phyloP scores from a whole-genome alignment of 176 grass and related monocot species.

The Musa schizocarpa region DNA sequence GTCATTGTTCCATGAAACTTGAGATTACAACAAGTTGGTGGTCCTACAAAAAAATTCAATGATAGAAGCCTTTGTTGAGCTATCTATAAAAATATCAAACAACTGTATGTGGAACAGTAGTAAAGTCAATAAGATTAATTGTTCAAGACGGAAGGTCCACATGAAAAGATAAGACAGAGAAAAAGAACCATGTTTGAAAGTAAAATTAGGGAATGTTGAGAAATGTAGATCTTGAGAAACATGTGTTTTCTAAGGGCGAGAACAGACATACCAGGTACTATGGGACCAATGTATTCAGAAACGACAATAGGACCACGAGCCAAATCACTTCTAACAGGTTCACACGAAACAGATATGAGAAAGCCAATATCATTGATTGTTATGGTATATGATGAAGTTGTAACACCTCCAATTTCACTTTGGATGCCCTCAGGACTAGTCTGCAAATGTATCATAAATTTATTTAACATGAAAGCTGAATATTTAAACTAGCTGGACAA shows the following conservation, averaged over 20 bases:
- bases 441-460: constrained; percentile 34
- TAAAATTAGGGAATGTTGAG: background rate
- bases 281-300: constrained; percentile 67
- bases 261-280: constrained; percentile 70
- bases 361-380: constrained; percentile 63
- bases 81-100: background rate
- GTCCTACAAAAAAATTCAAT: constrained; percentile 40
- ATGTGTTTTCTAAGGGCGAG: background rate
- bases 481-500: background rate
- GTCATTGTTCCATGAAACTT: constrained; percentile 53
- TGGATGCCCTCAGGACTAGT: constrained; percentile 50
- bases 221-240: background rate
- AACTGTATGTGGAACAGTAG: too few relatives aligned
- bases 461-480: constrained; percentile 1
- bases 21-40: constrained; percentile 64
- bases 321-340: constrained; percentile 78
- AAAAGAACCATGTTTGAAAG: background rate
- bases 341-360: constrained; percentile 59
- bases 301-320: constrained; percentile 55
- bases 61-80: constrained; percentile 7
- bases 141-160: background rate
- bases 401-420: constrained; percentile 60
- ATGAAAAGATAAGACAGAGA: too few relatives aligned
- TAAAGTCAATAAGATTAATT: background rate
- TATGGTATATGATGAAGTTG: constrained; percentile 69